A percentile compares a stretch with the other conserved stretches of the same genome.
Evolutionary conservation across 306 rosid genomes (phyloP).

Genomic region (Dalbergia oliveri): DNA sequence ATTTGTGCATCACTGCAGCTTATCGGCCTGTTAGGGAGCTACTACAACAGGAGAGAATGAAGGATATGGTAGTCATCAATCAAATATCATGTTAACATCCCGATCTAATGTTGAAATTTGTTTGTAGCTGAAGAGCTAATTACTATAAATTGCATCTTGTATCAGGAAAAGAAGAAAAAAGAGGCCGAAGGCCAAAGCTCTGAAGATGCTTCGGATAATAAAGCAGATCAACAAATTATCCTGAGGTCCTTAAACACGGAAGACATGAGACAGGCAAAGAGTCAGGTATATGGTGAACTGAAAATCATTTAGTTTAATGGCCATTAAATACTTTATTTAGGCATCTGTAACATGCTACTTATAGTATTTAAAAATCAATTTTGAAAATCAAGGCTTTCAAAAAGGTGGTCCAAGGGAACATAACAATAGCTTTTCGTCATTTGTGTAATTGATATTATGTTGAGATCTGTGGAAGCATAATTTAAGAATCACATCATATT

Average conservation of each 20-base stretch:
- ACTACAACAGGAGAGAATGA: conserved; percentile 77
- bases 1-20: conserved; percentile 91
- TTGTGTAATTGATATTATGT: too few relatives aligned
- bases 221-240: conserved; percentile 65
- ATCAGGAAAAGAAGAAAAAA: conserved; percentile 77
- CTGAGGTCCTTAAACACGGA: conserved; percentile 86
- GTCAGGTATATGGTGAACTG: conserved; percentile 63
- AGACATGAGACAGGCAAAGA: conserved; percentile 94
- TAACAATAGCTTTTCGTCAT: neutral
- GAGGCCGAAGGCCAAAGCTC: conserved; percentile 61
- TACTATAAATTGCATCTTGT: conserved; percentile 26
- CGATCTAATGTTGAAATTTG: conserved; percentile 3
- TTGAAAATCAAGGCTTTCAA: neutral
- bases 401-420: neutral
- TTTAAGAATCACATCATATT: too few relatives aligned
- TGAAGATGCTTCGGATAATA: conserved; percentile 57
- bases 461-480: too few relatives aligned
- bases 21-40: conserved; percentile 95
- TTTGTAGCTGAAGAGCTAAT: conserved; percentile 4
- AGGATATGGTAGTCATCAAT: conserved; percentile 69
- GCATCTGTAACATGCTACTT: neutral
- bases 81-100: conserved; percentile 1
- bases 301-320: conserved; percentile 1
- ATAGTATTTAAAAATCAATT: neutral
- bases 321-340: too few relatives aligned